Conservation (phyloP, 371 early-diverging fungal genomes). For the Actinomortierella ambigua region DNA sequence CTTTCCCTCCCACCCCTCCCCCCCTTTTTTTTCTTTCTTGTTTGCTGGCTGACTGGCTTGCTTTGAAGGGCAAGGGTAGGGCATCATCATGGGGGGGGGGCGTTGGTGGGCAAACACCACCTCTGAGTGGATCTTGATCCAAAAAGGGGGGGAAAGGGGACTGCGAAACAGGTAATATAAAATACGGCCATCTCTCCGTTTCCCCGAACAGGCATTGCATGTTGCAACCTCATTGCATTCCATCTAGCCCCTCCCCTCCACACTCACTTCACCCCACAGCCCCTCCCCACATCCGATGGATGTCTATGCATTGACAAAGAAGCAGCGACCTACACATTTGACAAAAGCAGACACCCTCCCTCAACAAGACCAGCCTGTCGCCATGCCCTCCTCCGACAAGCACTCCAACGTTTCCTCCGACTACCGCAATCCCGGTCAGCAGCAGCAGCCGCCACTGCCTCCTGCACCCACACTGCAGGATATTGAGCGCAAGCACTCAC, state of each 20-base stretch:
- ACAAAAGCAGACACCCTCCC: constrained; percentile 49
- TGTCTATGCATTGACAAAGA: constrained; percentile 62
- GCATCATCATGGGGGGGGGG: too few species aligned
- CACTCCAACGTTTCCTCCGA: constrained; percentile 22
- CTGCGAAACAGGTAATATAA: neutral
- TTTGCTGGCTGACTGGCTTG: too few species aligned
- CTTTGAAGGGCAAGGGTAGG: too few species aligned
- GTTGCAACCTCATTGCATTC: neutral
- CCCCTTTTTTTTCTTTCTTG: too few species aligned
- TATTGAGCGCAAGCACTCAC: constrained; percentile 38
- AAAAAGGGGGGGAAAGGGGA: too few species aligned
- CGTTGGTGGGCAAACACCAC: too few species aligned
- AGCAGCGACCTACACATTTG: constrained; percentile 62
- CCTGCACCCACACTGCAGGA: constrained; percentile 41
- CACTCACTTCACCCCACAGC: too few species aligned
- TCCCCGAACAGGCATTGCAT: neutral
- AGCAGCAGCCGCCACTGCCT: constrained; percentile 3
- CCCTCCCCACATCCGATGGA: constrained; percentile 49
- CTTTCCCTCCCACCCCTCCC: too few species aligned
- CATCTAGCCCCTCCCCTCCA: too few species aligned
- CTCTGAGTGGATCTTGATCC: too few species aligned
- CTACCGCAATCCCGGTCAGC: constrained; percentile 13
- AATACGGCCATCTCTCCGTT: neutral
- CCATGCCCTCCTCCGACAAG: constrained; percentile 16
- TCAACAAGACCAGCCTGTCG: constrained; percentile 25